Conservation (phyloP, 805 yeast genomes). For the Saccharomyces eubayanus region DNA sequence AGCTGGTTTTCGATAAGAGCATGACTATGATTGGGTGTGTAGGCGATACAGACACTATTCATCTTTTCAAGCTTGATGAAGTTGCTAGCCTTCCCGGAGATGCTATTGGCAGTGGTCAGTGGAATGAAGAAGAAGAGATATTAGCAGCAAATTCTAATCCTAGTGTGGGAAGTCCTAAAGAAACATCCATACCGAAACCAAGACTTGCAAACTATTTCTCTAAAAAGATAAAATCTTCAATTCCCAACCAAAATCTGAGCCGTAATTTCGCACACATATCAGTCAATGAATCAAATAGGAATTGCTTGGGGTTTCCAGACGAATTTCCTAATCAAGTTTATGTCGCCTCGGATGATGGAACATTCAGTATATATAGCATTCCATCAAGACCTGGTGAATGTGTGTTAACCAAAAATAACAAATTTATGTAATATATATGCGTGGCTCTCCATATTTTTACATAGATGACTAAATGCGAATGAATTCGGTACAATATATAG, state of each 20-base stretch:
- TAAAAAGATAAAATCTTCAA: conserved; percentile 20
- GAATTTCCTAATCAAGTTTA: conserved; percentile 26
- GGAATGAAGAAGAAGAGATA: conserved; percentile 9
- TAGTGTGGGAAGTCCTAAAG: conserved; percentile 2
- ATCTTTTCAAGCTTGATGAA: conserved; percentile 63
- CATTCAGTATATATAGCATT: conserved; percentile 19
- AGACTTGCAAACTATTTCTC: conserved; percentile 19
- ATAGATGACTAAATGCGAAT: not conserved
- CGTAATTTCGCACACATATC: conserved; percentile 27
- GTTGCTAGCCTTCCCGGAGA: conserved; percentile 9
- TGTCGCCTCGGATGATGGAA: conserved; percentile 25
- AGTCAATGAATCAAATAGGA: conserved; percentile 13
- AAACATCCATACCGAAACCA: conserved; percentile 14
- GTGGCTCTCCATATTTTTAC: not conserved
- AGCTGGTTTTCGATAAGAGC: conserved; percentile 56
- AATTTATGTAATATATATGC: conserved; percentile 8
- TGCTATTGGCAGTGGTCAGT: not conserved
- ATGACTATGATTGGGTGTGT: conserved; percentile 67
- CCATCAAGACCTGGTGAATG: conserved; percentile 26
- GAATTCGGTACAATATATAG: no score
- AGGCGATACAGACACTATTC: conserved; percentile 83
- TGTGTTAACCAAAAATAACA: conserved; percentile 22
- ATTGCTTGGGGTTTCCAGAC: conserved; percentile 27
- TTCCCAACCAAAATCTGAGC: conserved; percentile 25
- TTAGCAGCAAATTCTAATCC: conserved; percentile 5